Evolutionary conservation across 768 basidiomycete genomes (phyloP).

Genomic region (Sporobolomyces phaffii): DNA sequence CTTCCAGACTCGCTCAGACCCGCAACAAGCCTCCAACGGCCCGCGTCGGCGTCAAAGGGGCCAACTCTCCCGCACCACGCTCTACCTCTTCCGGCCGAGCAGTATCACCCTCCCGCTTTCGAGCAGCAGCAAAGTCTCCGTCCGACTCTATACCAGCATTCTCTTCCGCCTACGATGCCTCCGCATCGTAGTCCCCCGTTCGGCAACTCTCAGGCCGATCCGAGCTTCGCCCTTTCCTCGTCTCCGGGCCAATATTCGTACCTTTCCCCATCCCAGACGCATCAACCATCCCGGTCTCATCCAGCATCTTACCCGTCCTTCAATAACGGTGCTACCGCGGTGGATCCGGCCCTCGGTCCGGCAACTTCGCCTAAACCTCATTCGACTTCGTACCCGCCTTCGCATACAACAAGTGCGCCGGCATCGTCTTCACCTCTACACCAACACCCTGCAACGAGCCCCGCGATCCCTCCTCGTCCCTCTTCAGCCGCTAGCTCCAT

Average conservation of each 20-base stretch:
- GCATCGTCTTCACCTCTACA: not conserved
- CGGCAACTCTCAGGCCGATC: not conserved
- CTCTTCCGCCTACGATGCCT: not conserved
- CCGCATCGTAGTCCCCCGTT: no score
- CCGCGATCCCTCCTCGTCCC: not conserved
- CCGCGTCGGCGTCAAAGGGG: no score
- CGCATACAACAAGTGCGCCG: not conserved
- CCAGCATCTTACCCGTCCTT: not conserved
- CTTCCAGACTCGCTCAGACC: conserved; percentile 9
- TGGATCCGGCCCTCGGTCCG: not conserved
- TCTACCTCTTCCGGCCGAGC: not conserved
- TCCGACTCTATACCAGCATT: no score
- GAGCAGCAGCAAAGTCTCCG: not conserved
- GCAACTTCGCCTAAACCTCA: not conserved
- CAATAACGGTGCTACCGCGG: not conserved
- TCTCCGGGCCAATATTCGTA: not conserved
- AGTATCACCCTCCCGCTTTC: not conserved
- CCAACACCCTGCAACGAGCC: not conserved
- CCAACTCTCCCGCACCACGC: no score
- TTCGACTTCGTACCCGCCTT: not conserved
- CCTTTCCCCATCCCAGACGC: not conserved
- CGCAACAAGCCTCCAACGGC: not conserved
- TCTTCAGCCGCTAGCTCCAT: not conserved
- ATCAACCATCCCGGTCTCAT: not conserved
- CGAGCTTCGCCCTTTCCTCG: not conserved